Percentiles rank a stretch among this genome's conserved stretches.
phyloP scores from a whole-genome alignment of 306 rosid genomes.

The Prinsepia uniflora region DNA sequence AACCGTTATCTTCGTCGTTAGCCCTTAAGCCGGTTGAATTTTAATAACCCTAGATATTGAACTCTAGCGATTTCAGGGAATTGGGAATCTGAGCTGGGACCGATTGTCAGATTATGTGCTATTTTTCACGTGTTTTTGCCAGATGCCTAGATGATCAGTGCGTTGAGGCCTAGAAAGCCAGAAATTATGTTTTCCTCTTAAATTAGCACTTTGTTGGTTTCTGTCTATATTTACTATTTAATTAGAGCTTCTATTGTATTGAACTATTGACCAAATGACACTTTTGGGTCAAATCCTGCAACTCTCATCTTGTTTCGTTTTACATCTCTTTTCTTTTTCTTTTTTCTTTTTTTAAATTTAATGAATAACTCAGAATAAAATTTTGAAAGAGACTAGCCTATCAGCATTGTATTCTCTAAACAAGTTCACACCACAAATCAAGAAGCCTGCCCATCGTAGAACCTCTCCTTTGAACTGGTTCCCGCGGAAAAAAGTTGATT shows the following conservation, averaged over 20 bases:
- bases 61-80: slow-evolving; percentile 1
- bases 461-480: slow-evolving; percentile 88
- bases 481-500: slow-evolving; percentile 76
- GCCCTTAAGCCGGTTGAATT: not conserved
- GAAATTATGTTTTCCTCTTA: no score
- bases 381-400: slow-evolving; percentile 47
- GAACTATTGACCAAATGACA: not conserved
- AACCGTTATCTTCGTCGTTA: not conserved
- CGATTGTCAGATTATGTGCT: no score
- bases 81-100: not conserved
- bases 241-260: not conserved
- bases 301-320: not conserved
- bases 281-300: not conserved
- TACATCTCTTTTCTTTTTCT: not conserved
- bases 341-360: not conserved
- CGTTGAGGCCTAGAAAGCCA: no score
- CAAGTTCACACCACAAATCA: slow-evolving; percentile 63
- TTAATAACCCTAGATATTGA: not conserved
- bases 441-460: slow-evolving; percentile 76
- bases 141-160: no score
- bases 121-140: no score
- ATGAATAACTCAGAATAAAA: slow-evolving; percentile 51
- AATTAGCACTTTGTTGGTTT: not conserved
- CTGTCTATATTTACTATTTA: not conserved
- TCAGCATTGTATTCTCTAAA: slow-evolving; percentile 51